Base-by-base conservation (phyloP, 2,329 filamentous ascomycete species). In the Colletotrichum shisoi region DNA sequence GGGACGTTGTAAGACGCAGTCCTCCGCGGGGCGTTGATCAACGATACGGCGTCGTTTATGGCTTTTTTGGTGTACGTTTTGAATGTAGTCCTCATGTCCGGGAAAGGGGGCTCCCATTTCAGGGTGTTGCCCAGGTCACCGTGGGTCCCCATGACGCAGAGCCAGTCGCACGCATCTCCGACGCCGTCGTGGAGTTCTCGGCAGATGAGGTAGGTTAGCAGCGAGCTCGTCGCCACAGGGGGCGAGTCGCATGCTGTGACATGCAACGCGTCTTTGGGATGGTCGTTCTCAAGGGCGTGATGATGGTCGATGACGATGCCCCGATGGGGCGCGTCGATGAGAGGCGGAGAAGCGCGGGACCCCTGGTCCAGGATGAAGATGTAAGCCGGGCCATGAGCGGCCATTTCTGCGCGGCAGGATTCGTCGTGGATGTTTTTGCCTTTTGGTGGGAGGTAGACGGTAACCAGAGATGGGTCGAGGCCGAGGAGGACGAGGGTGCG, bases 271-370 rank as follows among this genome's bases (percentile, higher is more conserved):
- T 77, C 78, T 53, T 82, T 66, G 0, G 89, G 89, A 67, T 90
- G 90, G 49, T 87, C 84, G 9, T 83, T 79, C 3, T 77, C 77
- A 12, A 76, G 64, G n/a, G 83, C 81, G 67, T 85, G 80, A 72
- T 91, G 89, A 67, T 91, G 88, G 71, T 91, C 89, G 66, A 91
- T 87, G 13, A 91, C 77, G 3, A 91, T 75, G 2, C 82, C 83
- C 57, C 79, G 83, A 56, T 85, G 81, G 0, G 79, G 74, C 1
- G 71, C 70, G 42, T 85, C 80, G 24, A 88, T 80, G 12, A 91
- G 75, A 1, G 86, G 82, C 46, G 87, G 74, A 54, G 81, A 80
- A 0, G 57, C 52, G 3, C 71, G 67, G 57, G 80, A 75, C 7
- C 76, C 77, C 57, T 81, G 80, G 61, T 81, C 77, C 3, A 80